Evolutionary conservation across 352 stramenopile species (phyloP), one percentile per base, ranked within the genome.

Genomic region (Phytophthora sp.): DNA sequence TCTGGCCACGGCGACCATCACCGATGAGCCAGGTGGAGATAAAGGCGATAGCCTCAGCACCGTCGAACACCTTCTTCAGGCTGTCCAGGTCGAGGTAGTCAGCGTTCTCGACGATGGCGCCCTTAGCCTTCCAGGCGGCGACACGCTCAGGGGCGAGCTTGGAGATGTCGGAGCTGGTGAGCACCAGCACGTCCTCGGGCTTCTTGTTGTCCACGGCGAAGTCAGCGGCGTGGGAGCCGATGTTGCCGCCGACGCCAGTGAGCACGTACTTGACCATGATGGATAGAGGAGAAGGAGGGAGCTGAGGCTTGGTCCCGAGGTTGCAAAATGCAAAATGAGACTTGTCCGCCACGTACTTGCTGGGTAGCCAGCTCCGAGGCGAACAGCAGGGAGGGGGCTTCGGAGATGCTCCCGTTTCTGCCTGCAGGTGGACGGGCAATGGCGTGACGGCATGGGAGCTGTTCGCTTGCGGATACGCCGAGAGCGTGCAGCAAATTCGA

Each of bases 191-290:
- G 35, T 18, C 37, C 17, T 43, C 24, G 37, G 37, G 8, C 37
- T 43, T 43, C 37, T 59, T 58, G 50, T 51, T 65, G 27, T 69
- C 58, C 28, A 68, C 35, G 0, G 54, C 52, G 49, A 43, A 69
- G 41, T 73, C 65, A 18, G 65, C 65, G 4, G 65, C 65, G 49
- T 55, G 18, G 24, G 58, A 13, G 46, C 65, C 65, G 20, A 73
- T 45, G 42, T 69, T 65, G 27, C 65, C 65, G 17, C 62, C 65
- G 46, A 62, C 58, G 12, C 65, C 65, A 5, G 52, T 73, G 20
- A 73, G 53, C 46, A 73, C 65, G 65, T 61, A 73, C 58, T 73
- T 73, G 58, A 59, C 46, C 65, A 73, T 73, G 35, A 28, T 51
- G 23, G 20, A 28, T 52, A 24, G 41, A 39, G 42, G 26, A 27